Evolutionary conservation across 306 rosid species (phyloP), one percentile per base, ranked within the genome.

Genomic region (Quercus ilex): DNA sequence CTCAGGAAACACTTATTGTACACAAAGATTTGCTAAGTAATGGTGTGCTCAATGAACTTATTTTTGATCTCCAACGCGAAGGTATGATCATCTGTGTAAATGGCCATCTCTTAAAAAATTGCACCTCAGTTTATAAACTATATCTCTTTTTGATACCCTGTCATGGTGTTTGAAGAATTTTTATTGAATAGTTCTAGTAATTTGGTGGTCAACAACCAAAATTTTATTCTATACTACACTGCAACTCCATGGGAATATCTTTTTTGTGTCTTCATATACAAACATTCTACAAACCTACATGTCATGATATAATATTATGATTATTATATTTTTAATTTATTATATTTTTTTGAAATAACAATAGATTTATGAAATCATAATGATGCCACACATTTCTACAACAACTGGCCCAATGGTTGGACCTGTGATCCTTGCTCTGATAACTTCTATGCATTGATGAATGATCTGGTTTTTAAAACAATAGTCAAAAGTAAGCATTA

Each of bases 1-100:
- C 74, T 62, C 81, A 92, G 98, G 94, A 95, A 89, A 92, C 97
- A 62, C 97, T 95, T 67, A 91, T 95, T 28, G 89, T 95, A 30
- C 99, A 95, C 89, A 88, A 91, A 83, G 92, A 90, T 74, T 82
- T 92, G 77, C 30, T 85, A 30, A 59, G 20, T 43, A 84, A 84
- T 60, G 92, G 92, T 57, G 87, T 78, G 41, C 84, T 95, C 55
- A 70, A 80, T 58, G 82, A 83, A 74, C 88, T 92, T 73, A 28
- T 92, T 23, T 70, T 78, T 38, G 93, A 86, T 84, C 97, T 94
- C 69, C 87, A 74, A 74, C 74, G 64, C 5, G 88, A 84, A 92
- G 99, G 97, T 92, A 75, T 62, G 84, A 23, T 56, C 51, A 68
- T 63, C 65, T n/a, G 74, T 71, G 33, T 43, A 67, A 52, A 58